Percentiles rank a stretch among this genome's conserved stretches.
Evolutionary conservation across 129 eudicot species (phyloP).

Genomic region (Flaveria trinervia): DNA sequence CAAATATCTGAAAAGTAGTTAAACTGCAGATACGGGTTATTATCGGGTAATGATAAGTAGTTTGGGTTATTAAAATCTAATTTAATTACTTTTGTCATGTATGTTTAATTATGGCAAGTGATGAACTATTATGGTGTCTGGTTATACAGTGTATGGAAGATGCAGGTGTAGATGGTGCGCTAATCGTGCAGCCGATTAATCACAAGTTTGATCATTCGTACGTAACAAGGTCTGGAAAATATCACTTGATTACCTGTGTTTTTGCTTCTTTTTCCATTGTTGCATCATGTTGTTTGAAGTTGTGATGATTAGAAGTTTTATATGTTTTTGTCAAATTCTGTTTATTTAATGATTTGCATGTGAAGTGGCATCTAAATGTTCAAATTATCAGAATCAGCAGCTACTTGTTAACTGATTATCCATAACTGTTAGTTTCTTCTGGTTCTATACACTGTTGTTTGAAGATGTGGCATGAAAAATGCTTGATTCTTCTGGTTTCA

Average conservation of each 20-base stretch:
- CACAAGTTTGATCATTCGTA: slow-evolving; percentile 89
- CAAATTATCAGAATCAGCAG: too few species aligned
- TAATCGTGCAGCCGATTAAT: slow-evolving; percentile 90
- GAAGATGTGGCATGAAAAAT: not conserved
- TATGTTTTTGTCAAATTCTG: too few species aligned
- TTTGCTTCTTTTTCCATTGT: not conserved
- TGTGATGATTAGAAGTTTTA: not conserved
- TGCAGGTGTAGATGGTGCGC: slow-evolving; percentile 83
- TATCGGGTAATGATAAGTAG: too few species aligned
- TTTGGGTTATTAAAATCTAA: too few species aligned
- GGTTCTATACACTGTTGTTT: not conserved
- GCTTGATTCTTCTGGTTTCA: slow-evolving; percentile 5
- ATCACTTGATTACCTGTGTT: not conserved
- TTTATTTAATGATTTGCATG: not conserved
- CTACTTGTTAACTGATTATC: not conserved
- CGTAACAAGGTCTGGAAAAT: slow-evolving; percentile 54
- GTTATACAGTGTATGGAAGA: slow-evolving; percentile 69
- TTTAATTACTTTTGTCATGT: not conserved
- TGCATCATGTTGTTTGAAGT: not conserved
- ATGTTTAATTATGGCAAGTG: not conserved
- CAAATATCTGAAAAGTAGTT: too few species aligned
- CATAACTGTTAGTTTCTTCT: not conserved
- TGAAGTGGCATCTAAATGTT: too few species aligned
- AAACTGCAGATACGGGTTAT: too few species aligned
- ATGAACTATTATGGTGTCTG: not conserved